phyloP scores from a whole-genome alignment of 2,329 filamentous ascomycete genomes.

The Westerdykella ornata region DNA sequence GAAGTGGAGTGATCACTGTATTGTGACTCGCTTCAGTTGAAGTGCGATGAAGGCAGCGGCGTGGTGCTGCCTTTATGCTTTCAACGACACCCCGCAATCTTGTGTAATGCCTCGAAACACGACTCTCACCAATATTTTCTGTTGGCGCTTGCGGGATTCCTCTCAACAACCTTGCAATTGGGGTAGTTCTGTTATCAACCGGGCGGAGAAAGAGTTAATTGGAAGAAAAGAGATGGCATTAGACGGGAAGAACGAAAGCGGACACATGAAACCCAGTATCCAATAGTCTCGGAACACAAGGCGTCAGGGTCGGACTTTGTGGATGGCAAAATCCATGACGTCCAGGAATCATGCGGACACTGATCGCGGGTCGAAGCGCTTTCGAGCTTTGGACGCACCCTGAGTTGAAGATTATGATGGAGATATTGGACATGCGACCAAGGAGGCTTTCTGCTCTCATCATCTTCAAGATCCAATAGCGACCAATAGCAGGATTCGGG shows the following conservation, averaged over 20 bases:
- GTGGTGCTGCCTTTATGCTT: background rate
- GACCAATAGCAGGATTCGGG: constrained; percentile 11
- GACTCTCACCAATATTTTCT: background rate
- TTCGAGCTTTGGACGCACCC: constrained; percentile 15
- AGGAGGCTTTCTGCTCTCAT: constrained; percentile 1
- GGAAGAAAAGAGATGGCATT: constrained; percentile 13
- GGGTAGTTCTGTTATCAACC: constrained; percentile 2
- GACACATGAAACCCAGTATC: constrained; percentile 18
- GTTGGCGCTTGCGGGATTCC: constrained; percentile 6
- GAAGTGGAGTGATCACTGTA: too few species aligned
- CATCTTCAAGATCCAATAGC: constrained; percentile 4
- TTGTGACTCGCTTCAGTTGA: too few species aligned
- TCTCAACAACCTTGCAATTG: constrained; percentile 10
- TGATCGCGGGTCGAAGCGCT: background rate
- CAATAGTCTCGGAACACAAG: constrained; percentile 16
- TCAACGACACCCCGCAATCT: background rate
- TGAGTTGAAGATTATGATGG: constrained; percentile 1
- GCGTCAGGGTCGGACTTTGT: constrained; percentile 12
- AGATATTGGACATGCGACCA: constrained; percentile 7
- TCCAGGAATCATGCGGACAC: constrained; percentile 4
- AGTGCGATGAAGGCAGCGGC: too few species aligned
- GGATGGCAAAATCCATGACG: constrained; percentile 5
- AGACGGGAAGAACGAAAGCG: constrained; percentile 10
- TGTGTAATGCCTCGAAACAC: constrained; percentile 5
- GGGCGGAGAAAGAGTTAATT: constrained; percentile 9